These are phyloP conservation scores for Chytridium lagenaria DNA, from an alignment of 371 early-diverging fungal genomes.

Conservation along the genomic window DNA sequence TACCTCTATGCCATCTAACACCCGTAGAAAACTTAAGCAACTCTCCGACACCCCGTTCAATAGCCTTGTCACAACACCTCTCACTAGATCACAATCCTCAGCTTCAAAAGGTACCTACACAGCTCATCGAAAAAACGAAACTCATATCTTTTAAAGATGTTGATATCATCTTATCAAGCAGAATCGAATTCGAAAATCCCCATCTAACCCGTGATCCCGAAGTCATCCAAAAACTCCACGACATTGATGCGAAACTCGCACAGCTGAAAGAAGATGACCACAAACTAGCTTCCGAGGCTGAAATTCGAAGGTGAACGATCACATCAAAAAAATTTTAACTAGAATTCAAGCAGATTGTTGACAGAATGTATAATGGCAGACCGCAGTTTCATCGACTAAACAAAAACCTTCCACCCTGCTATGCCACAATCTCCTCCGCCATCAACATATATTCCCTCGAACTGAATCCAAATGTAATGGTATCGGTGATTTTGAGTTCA, in stretches of 20 bases:
- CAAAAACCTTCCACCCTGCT: neutral
- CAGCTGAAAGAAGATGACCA: neutral
- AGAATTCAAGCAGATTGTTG: neutral
- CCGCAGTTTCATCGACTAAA: neutral
- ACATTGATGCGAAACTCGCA: neutral
- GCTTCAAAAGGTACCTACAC: slow-evolving; percentile 1
- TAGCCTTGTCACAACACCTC: neutral
- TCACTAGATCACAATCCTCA: neutral
- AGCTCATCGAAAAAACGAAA: neutral
- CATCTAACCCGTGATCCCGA: neutral
- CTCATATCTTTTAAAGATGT: neutral
- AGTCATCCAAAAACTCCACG: neutral
- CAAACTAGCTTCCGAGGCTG: neutral
- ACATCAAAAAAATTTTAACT: too few relatives aligned
- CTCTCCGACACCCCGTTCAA: neutral
- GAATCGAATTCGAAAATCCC: neutral
- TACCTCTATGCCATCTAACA: neutral
- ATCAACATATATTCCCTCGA: slow-evolving; percentile 91
- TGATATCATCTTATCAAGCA: neutral
- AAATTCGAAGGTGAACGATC: neutral
- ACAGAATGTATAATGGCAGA: neutral
- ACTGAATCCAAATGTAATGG: slow-evolving; percentile 86
- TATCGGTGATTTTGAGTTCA: slow-evolving; percentile 82
- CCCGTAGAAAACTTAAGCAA: neutral
- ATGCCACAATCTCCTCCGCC: slow-evolving; percentile 62